Evolutionary conservation across 2,329 filamentous ascomycete species (phyloP).

Genomic region (Venturiaceae sp.): DNA sequence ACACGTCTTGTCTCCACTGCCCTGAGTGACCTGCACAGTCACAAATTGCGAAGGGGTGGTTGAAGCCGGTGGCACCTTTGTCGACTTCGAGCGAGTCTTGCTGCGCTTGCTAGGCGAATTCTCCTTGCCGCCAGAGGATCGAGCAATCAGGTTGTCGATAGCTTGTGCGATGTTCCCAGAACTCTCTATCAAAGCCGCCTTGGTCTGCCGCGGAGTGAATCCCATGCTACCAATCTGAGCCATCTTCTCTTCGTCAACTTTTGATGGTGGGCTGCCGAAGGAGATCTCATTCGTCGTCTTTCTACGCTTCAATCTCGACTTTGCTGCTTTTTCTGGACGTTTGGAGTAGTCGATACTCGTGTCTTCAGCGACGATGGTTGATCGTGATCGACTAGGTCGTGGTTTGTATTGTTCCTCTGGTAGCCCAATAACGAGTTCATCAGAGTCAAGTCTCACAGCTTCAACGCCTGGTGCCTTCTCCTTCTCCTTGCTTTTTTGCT

Average conservation of each 20-base stretch:
- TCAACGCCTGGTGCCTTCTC: neutral
- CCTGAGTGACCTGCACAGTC: neutral
- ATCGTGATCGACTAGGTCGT: slow-evolving; percentile 2
- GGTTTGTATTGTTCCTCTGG: slow-evolving; percentile 6
- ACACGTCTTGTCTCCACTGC: neutral
- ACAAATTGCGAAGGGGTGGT: neutral
- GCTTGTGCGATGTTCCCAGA: neutral
- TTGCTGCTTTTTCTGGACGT: neutral
- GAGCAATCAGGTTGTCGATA: neutral
- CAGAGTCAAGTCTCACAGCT: neutral
- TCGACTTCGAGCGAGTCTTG: neutral
- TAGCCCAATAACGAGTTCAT: neutral
- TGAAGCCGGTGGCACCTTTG: neutral
- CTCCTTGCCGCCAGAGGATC: neutral
- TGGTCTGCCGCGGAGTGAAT: slow-evolving; percentile 1
- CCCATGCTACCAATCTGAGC: neutral
- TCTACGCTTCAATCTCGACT: neutral
- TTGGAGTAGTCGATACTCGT: neutral
- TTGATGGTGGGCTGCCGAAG: neutral
- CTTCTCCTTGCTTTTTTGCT: neutral
- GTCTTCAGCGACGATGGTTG: neutral
- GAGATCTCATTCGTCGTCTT: slow-evolving; percentile 1
- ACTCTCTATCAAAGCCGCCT: neutral
- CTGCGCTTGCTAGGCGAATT: neutral
- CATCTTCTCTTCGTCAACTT: neutral